Evolutionary conservation across 2,329 filamentous ascomycete species (phyloP), one percentile per base, ranked within the genome.

Genomic region (Hymenoscyphus scutula): DNA sequence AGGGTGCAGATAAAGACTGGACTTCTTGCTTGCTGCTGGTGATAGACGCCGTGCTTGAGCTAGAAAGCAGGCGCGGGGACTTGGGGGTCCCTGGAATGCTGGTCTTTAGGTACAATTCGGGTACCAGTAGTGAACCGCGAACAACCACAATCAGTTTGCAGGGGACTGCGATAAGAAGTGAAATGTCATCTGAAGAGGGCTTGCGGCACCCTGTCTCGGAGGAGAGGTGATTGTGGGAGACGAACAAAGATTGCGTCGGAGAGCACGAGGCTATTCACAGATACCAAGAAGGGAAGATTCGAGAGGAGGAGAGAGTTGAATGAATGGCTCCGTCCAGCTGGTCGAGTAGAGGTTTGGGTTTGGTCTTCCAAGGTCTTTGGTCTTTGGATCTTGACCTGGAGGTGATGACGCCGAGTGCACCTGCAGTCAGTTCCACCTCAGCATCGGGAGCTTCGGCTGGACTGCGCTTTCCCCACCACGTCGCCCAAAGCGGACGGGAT

Each of bases 91-190:
- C n/a, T n/a, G 38, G n/a, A 45, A 45, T 45, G 41, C 41, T 17
- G 11, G n/a, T 1, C n/a, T n/a, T 45, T 6, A 45, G 17, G n/a
- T n/a, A n/a, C n/a, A n/a, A n/a, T n/a, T n/a, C n/a, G n/a, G n/a
- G n/a, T n/a, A n/a, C n/a, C n/a, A n/a, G 7, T 5, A 11, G 38
- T 17, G 13, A 17, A n/a, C 41, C 17, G n/a, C 41, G n/a, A 45
- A 45, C 41, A 23, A 45, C 41, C 41, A 58, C 65, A 65, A 67
- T 69, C 69, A 69, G 66, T 10, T 54, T 58, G 61, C 60, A 59
- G 61, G 59, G 19, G 48, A 62, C n/a, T 62, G 61, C 64, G 68
- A 69, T 67, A 64, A 69, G 68, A 59, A 59, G n/a, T 45, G 41
- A n/a, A 19, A 45, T 19, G 66, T 65, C 65, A 68, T 65, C 64